Evolutionary conservation across 78 protist genomes (phyloP).

Genomic region (Polysphondylium violaceum): DNA sequence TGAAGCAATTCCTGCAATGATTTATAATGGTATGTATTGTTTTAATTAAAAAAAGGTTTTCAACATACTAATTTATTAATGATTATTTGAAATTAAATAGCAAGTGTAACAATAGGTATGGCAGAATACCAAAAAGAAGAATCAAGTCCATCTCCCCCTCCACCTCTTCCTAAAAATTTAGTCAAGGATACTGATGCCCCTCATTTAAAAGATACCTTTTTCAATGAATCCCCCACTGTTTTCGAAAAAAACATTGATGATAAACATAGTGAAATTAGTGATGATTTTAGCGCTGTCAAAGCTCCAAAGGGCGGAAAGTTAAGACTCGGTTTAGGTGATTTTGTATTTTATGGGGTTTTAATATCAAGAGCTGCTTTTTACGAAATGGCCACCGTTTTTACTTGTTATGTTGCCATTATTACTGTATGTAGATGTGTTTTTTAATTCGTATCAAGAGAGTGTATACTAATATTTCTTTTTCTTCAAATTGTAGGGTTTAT

Average conservation of each 20-base stretch:
- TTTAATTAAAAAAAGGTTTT: neutral
- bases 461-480: neutral
- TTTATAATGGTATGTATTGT: slow-evolving; percentile 87
- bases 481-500: slow-evolving; percentile 81
- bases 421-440: slow-evolving; percentile 75
- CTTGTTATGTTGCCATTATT: slow-evolving; percentile 93
- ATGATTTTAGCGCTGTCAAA: neutral
- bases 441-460: neutral
- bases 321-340: slow-evolving; percentile 98
- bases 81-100: neutral
- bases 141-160: slow-evolving; percentile 1
- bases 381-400: slow-evolving; percentile 57
- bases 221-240: neutral
- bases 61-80: neutral
- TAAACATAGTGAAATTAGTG: slow-evolving; percentile 8
- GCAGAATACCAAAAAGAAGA: neutral
- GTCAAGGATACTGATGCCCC: neutral
- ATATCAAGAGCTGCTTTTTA: slow-evolving; percentile 92
- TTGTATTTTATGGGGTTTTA: slow-evolving; percentile 96
- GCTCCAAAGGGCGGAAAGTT: slow-evolving; percentile 30
- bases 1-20: slow-evolving; percentile 95
- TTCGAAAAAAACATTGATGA: slow-evolving; percentile 15
- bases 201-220: neutral
- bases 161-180: slow-evolving; percentile 4
- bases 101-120: neutral